Conservation (phyloP, 2,329 filamentous ascomycete genomes). For the Fusarium sp. region DNA sequence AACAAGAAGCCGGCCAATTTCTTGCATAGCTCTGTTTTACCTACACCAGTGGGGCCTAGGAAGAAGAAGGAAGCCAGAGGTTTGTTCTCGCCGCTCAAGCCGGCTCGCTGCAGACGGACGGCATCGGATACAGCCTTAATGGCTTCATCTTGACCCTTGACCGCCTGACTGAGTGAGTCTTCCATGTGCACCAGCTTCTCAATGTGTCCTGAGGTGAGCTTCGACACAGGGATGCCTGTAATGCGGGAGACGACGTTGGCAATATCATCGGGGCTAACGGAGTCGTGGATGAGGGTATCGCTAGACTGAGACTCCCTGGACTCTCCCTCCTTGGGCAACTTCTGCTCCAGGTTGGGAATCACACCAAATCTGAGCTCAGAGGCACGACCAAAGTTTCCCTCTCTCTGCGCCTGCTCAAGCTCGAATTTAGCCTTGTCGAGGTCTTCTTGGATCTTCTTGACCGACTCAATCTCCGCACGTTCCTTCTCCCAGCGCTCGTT, state of each 20-base stretch:
- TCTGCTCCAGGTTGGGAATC: constrained; percentile 84
- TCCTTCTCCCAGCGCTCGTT: constrained; percentile 93
- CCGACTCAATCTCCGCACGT: constrained; percentile 83
- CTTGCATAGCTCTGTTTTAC: constrained; percentile 98
- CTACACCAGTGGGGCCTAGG: constrained; percentile 94
- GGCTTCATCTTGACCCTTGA: constrained; percentile 95
- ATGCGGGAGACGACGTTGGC: constrained; percentile 89
- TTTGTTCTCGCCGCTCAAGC: constrained; percentile 89
- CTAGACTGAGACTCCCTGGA: constrained; percentile 52
- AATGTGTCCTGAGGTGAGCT: constrained; percentile 91
- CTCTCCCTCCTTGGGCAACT: constrained; percentile 81
- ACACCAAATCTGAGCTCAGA: constrained; percentile 89
- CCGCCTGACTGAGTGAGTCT: constrained; percentile 83
- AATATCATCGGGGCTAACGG: constrained; percentile 96
- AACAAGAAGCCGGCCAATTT: constrained; percentile 94
- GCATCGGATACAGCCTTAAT: constrained; percentile 92
- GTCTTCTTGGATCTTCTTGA: constrained; percentile 90
- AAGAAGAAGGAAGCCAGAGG: constrained; percentile 98
- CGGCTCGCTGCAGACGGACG: constrained; percentile 92
- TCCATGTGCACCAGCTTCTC: constrained; percentile 98
- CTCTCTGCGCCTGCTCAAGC: constrained; percentile 86
- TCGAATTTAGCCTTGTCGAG: constrained; percentile 88
- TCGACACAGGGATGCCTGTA: constrained; percentile 92
- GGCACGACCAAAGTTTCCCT: constrained; percentile 90
- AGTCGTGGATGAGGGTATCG: constrained; percentile 84